Conservation (phyloP, 306 rosid genomes). For the Casuarina glauca region DNA sequence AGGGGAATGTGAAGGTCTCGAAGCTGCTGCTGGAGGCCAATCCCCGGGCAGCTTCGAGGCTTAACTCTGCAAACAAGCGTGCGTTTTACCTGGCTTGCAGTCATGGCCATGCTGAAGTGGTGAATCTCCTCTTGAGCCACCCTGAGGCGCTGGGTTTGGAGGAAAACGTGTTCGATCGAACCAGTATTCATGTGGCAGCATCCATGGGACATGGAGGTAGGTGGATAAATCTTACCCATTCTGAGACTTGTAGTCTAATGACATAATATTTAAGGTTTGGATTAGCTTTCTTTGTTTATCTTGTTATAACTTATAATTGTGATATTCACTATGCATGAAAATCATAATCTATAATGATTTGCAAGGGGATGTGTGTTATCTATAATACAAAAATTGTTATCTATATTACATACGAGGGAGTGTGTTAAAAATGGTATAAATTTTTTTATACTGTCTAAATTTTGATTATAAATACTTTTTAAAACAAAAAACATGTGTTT, state of each 20-base stretch:
- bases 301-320: background rate
- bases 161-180: slow-evolving; percentile 36
- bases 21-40: slow-evolving; percentile 48
- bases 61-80: slow-evolving; percentile 36
- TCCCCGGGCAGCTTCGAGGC: slow-evolving; percentile 42
- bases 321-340: too few relatives aligned
- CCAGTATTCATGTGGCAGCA: slow-evolving; percentile 54
- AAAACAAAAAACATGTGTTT: too few relatives aligned
- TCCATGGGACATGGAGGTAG: slow-evolving; percentile 61
- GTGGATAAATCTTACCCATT: background rate
- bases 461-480: too few relatives aligned
- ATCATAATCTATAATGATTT: too few relatives aligned
- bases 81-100: slow-evolving; percentile 53
- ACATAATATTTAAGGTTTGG: too few relatives aligned
- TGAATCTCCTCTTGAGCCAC: slow-evolving; percentile 47
- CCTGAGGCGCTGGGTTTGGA: background rate
- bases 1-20: slow-evolving; percentile 39
- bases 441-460: too few relatives aligned
- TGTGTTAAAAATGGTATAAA: too few relatives aligned
- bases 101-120: slow-evolving; percentile 56
- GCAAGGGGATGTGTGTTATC: too few relatives aligned
- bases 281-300: too few relatives aligned
- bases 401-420: too few relatives aligned
- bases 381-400: too few relatives aligned
- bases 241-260: background rate